Base-by-base conservation (phyloP, 768 basidiomycete species). In the Calocera viscosa region DNA sequence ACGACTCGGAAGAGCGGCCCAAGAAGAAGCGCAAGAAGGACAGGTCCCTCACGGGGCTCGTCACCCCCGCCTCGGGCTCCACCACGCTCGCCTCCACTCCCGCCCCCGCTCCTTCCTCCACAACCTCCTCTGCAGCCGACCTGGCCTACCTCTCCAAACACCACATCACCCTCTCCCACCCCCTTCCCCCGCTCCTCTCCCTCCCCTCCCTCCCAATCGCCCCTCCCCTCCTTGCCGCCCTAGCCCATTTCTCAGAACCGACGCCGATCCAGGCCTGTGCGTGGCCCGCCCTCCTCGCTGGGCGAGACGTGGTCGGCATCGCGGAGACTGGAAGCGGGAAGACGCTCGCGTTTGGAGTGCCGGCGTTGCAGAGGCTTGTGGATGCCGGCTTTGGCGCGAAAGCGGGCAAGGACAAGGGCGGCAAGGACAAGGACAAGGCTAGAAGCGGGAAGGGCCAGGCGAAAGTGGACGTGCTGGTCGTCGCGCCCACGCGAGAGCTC, bases 271-370 rank as follows among this genome's bases (percentile, higher is more conserved):
- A 99, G 74, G 88, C 92, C 5, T 95, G 91, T 71, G 85, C 94
- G 14, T 98, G 94, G 94, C 92, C 94, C 1, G 86, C 90, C 35
- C 86, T 90, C 5, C 78, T 98, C 28, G 79, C 82, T 26, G 89
- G 89, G 0, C 80, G 80, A n/a, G 91, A 98, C 74, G 90, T 95
- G 0, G 87, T 98, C 33, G 95, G 95, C 63, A 91, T 98, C 68
- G 94, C 95, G 7, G 94, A 98, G 80, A 98, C 95, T 1, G 95
- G 95, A 71, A 90, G 91, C 73, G 96, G 96, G 16, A 99, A 99
- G 79, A 99, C 96, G 0, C 82, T 97, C 17, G 91, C 93, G 0
- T 99, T 99, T 73, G 94, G 93, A 41, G 85, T 98, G 43, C 96
- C 96, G 12, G 94, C 91, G 1, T 80, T 95, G 43, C 80, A 85